These are phyloP conservation scores for Ambrosiella cleistominuta DNA, from an alignment of 2,329 filamentous ascomycete genomes.

Conservation along the genomic window DNA sequence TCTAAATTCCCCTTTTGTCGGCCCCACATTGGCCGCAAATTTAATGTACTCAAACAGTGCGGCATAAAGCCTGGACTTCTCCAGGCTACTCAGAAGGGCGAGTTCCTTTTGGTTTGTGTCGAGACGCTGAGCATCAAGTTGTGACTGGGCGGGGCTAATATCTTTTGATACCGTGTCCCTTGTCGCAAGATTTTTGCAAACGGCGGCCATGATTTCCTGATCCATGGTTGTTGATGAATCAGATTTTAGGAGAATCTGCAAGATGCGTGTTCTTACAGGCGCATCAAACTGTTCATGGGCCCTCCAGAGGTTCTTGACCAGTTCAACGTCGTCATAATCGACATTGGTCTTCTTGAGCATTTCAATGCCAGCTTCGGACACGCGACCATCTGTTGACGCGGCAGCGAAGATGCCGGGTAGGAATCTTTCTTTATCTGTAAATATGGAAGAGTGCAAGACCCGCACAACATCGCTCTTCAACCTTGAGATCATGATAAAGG, in stretches of 20 bases:
- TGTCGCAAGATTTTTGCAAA: constrained; percentile 25
- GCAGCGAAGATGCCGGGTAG: constrained; percentile 70
- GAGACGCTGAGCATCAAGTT: no score
- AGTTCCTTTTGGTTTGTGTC: no score
- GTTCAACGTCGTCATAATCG: constrained; percentile 48
- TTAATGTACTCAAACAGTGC: constrained; percentile 75
- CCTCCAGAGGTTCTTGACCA: constrained; percentile 50
- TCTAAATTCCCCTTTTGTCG: constrained; percentile 36
- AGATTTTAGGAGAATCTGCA: constrained; percentile 62
- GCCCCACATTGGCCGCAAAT: constrained; percentile 65
- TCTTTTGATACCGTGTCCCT: background rate
- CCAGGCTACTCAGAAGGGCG: constrained; percentile 25
- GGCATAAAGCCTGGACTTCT: constrained; percentile 61
- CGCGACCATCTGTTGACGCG: constrained; percentile 62
- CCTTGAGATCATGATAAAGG: constrained; percentile 19
- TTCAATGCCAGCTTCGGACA: constrained; percentile 75
- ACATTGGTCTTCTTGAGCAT: constrained; percentile 64
- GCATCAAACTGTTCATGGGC: constrained; percentile 59
- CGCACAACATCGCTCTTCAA: constrained; percentile 42
- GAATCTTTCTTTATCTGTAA: constrained; percentile 68
- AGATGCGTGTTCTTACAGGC: constrained; percentile 58
- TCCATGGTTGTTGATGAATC: constrained; percentile 53
- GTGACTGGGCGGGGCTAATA: constrained; percentile 25
- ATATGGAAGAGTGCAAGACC: constrained; percentile 70
- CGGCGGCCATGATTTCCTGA: constrained; percentile 45